A percentile compares a stretch with the other conserved stretches of the same genome.
Conservation (phyloP, 2,329 filamentous ascomycete genomes). For the Cercospora sojina region DNA sequence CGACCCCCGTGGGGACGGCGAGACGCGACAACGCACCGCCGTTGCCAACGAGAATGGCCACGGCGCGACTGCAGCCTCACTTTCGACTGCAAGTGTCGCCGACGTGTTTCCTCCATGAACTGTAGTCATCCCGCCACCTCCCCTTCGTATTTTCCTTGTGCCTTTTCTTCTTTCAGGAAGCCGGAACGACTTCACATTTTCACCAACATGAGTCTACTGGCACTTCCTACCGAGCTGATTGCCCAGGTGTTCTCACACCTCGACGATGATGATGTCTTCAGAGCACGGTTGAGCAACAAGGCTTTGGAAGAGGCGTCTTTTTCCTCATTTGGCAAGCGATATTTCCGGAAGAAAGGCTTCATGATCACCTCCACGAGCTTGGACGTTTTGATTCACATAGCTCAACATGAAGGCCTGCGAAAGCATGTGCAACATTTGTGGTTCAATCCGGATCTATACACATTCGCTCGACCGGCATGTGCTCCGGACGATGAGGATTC, state of each 20-base stretch:
- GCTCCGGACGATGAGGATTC: conserved; percentile 24
- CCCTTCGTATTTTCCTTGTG: background rate
- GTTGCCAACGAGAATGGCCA: background rate
- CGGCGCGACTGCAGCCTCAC: background rate
- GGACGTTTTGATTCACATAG: conserved; percentile 27
- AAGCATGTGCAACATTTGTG: conserved; percentile 36
- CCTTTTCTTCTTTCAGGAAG: background rate
- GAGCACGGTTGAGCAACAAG: conserved; percentile 24
- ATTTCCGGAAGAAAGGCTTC: conserved; percentile 38
- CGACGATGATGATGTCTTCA: conserved; percentile 27
- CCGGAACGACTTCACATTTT: background rate
- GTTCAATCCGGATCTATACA: conserved; percentile 38
- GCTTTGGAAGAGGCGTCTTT: conserved; percentile 31
- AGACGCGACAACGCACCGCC: background rate
- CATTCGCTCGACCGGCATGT: conserved; percentile 26
- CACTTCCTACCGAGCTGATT: conserved; percentile 34
- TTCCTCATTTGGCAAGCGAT: conserved; percentile 31
- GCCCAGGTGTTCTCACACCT: conserved; percentile 29
- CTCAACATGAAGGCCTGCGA: conserved; percentile 29
- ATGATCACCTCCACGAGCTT: conserved; percentile 33
- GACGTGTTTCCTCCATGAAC: background rate
- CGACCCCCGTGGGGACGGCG: background rate
- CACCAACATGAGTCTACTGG: conserved; percentile 21
- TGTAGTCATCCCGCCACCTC: background rate
- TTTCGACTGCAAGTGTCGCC: background rate